Evolutionary conservation across 768 basidiomycete species (phyloP), one percentile per base, ranked within the genome.

Genomic region (Psilocybe cyanescens): DNA sequence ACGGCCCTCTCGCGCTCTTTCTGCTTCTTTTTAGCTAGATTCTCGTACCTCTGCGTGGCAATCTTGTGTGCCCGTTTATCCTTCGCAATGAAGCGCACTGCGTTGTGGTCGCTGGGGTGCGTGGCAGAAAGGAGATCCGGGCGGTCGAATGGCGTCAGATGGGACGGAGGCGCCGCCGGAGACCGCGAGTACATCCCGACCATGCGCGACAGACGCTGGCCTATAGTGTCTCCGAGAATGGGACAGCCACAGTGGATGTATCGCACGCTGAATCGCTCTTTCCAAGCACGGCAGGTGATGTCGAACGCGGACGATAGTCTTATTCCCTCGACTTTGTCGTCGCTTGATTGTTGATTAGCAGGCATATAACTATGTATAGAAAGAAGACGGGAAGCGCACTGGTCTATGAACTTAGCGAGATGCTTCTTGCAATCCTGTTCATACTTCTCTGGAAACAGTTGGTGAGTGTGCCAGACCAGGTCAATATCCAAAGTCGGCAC

Each of bases 401-500:
- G 86, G 65, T 88, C 83, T 24, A 88, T 70, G 37, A 76, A 81
- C 24, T 79, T 76, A 0, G 79, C 77, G 3, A 86, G 63, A 55
- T 76, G 78, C 16, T 63, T 67, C 24, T 70, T 69, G 48, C 83
- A 85, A 58, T 87, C 82, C 1, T 61, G 50, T 4, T 69, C 65
- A 65, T 91, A 91, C 35, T 75, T 73, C 1, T 57, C 58, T 0
- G 78, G 77, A 69, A 81, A 75, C 3, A 91, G 78, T 63, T 90
- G 89, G 59, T 91, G 89, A 0, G 88, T 88, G 62, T 92, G 90
- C 89, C 90, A 91, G 3, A 81, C 84, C 19, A 92, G 76, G 63
- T 91, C 90, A 33, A 92, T 89, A 62, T 91, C 89, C n/a, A 91
- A 70, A 0, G 88, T 89, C 11, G 87, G 86, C 3, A 87, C 85